These are phyloP conservation scores for Saccharum hybrid DNA, from an alignment of 202 grass and related monocot genomes.

Conservation along the genomic window DNA sequence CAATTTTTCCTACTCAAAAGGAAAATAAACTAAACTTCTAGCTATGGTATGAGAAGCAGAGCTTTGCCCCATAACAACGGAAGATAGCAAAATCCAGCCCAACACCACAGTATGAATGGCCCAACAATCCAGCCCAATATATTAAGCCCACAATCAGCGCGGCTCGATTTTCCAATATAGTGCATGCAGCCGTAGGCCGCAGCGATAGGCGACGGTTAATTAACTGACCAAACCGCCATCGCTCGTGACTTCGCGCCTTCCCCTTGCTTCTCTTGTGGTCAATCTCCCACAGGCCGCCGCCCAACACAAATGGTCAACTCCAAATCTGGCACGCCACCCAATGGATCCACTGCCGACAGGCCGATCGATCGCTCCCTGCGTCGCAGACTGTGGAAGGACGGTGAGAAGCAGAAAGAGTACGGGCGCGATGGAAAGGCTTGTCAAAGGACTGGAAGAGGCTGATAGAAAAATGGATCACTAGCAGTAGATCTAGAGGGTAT, in stretches of 20 bases:
- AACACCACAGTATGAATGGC: too few species aligned
- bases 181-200: too few species aligned
- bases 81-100: too few species aligned
- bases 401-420: background rate
- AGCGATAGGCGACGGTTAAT: too few species aligned
- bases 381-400: background rate
- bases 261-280: background rate
- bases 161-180: too few species aligned
- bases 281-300: background rate
- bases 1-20: too few species aligned
- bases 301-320: background rate
- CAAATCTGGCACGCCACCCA: background rate
- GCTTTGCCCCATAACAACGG: too few species aligned
- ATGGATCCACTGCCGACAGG: conserved; percentile 9
- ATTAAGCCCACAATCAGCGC: background rate
- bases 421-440: conserved; percentile 48
- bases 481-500: too few species aligned
- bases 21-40: too few species aligned
- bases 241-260: background rate
- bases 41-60: too few species aligned
- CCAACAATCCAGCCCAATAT: background rate
- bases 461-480: too few species aligned
- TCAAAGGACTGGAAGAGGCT: conserved; percentile 53
- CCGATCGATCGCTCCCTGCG: background rate
- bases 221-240: background rate